Evolutionary conservation across 2,329 filamentous ascomycete species (phyloP).

Genomic region (Stagonosporopsis tanaceti): DNA sequence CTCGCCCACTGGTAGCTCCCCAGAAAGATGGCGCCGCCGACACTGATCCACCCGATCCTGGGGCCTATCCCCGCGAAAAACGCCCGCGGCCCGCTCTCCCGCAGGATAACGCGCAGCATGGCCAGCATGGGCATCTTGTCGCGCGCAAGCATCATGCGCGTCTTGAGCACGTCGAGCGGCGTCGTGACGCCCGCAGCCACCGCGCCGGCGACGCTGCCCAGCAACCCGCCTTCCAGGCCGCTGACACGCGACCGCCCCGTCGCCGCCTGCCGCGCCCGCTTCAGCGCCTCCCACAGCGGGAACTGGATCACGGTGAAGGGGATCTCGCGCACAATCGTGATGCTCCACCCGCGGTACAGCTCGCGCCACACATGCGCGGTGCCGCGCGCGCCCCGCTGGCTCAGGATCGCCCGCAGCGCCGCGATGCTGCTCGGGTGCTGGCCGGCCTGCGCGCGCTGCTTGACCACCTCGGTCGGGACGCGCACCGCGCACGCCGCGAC

Average conservation of each 20-base stretch:
- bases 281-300: slow-evolving; percentile 94
- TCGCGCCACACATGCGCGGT: slow-evolving; percentile 74
- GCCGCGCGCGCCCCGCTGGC: slow-evolving; percentile 50
- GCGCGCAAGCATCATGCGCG: slow-evolving; percentile 88
- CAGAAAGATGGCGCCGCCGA: slow-evolving; percentile 91
- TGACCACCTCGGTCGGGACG: slow-evolving; percentile 95
- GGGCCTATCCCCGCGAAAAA: slow-evolving; percentile 83
- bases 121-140: slow-evolving; percentile 66
- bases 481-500: slow-evolving; percentile 90
- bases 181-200: slow-evolving; percentile 90
- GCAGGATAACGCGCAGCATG: slow-evolving; percentile 71
- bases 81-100: slow-evolving; percentile 68
- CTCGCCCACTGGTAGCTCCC: slow-evolving; percentile 91
- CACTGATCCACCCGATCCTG: slow-evolving; percentile 91
- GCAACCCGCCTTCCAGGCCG: slow-evolving; percentile 81
- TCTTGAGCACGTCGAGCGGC: slow-evolving; percentile 95
- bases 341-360: slow-evolving; percentile 88
- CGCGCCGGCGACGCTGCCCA: slow-evolving; percentile 83
- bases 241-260: slow-evolving; percentile 62
- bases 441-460: slow-evolving; percentile 92
- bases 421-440: slow-evolving; percentile 75
- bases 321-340: slow-evolving; percentile 94
- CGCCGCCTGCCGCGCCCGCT: slow-evolving; percentile 68
- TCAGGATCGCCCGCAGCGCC: slow-evolving; percentile 74
- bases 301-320: slow-evolving; percentile 98